These are phyloP conservation scores for Scedosporium boydii DNA, from an alignment of 2,329 filamentous ascomycete species.

Conservation along the genomic window DNA sequence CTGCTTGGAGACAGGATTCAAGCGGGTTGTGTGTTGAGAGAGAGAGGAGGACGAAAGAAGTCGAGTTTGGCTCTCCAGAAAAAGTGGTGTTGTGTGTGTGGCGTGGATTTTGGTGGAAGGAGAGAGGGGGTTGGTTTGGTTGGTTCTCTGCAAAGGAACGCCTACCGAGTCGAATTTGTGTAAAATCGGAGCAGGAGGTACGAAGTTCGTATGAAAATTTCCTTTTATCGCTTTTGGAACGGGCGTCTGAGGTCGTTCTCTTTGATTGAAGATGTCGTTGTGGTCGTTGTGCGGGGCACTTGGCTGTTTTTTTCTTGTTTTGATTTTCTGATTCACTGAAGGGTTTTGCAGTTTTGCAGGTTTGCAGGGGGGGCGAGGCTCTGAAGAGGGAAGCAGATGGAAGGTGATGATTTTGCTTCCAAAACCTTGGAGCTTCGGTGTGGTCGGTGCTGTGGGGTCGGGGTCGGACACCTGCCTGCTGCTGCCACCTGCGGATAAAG, in stretches of 20 bases:
- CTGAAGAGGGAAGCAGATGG: not conserved
- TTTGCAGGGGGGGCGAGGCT: not conserved
- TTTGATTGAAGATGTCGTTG: not conserved
- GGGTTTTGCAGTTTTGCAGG: not conserved
- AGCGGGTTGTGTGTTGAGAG: too few relatives aligned
- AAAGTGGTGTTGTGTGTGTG: too few relatives aligned
- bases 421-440: not conserved
- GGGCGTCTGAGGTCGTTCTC: not conserved
- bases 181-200: too few relatives aligned
- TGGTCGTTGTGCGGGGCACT: not conserved
- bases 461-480: not conserved
- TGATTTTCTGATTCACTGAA: not conserved
- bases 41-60: too few relatives aligned
- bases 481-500: not conserved
- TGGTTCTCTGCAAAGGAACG: too few relatives aligned
- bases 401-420: not conserved
- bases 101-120: too few relatives aligned
- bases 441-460: not conserved
- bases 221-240: not conserved
- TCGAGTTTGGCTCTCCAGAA: too few relatives aligned
- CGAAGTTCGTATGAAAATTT: too few relatives aligned
- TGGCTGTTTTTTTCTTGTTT: not conserved
- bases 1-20: too few relatives aligned
- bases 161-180: too few relatives aligned
- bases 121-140: too few relatives aligned